phyloP scores from a whole-genome alignment of 2,329 filamentous ascomycete species.

The Aspergillus pseudoglaucus region DNA sequence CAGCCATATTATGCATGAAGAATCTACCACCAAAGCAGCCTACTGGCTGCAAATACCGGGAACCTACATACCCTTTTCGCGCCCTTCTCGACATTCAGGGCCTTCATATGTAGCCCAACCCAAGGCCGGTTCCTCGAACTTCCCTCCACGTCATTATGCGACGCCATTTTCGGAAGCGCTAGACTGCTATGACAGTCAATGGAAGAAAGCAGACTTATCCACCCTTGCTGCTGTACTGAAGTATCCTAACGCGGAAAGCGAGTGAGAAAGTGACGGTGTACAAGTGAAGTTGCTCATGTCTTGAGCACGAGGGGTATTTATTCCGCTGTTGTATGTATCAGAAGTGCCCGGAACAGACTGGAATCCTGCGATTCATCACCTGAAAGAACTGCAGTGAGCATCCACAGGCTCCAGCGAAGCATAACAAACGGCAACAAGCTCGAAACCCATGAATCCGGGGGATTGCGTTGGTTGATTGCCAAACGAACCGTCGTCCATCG shows the following conservation, averaged over 20 bases:
- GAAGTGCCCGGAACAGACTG: conserved; percentile 10
- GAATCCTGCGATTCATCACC: conserved; percentile 4
- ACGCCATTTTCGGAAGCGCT: conserved; percentile 13
- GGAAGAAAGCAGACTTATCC: too few species aligned
- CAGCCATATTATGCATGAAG: conserved; percentile 6
- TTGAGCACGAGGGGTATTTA: conserved; percentile 10
- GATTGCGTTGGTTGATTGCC: not conserved
- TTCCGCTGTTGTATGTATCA: conserved; percentile 10
- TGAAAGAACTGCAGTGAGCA: conserved; percentile 2
- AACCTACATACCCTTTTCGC: conserved; percentile 27
- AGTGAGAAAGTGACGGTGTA: conserved; percentile 1
- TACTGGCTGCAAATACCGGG: not conserved
- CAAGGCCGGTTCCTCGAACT: conserved; percentile 7
- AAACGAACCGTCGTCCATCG: not conserved
- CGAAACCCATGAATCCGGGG: not conserved
- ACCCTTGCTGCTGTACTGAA: too few species aligned
- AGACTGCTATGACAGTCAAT: too few species aligned
- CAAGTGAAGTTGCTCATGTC: conserved; percentile 2
- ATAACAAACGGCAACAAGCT: not conserved
- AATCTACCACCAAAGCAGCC: not conserved
- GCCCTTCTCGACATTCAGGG: conserved; percentile 27
- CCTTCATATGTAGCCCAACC: conserved; percentile 21
- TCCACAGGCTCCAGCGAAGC: conserved; percentile 1
- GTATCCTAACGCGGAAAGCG: not conserved
- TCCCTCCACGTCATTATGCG: conserved; percentile 6